phyloP scores from a whole-genome alignment of 345 rosid species.

The Citrus glauca region DNA sequence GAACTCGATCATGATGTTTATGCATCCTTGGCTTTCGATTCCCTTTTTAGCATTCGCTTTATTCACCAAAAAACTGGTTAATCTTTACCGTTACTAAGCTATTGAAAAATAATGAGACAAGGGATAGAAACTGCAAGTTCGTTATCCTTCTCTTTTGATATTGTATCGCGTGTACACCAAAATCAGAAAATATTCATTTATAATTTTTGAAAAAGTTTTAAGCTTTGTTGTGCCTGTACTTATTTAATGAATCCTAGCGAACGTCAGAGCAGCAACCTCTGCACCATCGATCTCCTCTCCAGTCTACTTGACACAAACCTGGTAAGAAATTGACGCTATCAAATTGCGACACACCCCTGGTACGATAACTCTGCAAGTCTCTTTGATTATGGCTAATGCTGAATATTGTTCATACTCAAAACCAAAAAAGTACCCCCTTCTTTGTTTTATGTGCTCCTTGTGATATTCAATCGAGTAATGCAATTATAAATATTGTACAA shows the following conservation, averaged over 20 bases:
- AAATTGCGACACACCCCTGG: too few species aligned
- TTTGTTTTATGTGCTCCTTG: too few species aligned
- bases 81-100: neutral
- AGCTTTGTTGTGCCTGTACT: neutral
- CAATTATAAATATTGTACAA: neutral
- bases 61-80: neutral
- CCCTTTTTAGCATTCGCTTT: neutral
- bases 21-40: neutral
- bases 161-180: neutral
- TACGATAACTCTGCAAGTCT: too few species aligned
- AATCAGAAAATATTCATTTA: conserved; percentile 16
- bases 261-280: conserved; percentile 40
- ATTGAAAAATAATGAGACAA: neutral
- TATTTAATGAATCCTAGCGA: conserved; percentile 25
- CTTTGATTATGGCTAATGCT: too few species aligned
- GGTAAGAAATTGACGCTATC: conserved; percentile 16
- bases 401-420: too few species aligned
- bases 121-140: neutral
- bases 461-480: neutral
- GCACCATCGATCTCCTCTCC: conserved; percentile 40
- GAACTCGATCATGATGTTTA: neutral
- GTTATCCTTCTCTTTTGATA: neutral
- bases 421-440: too few species aligned
- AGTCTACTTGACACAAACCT: conserved; percentile 38
- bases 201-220: conserved; percentile 22